Base-by-base conservation (phyloP, 495 filamentous ascomycete species). In the Talaromyces ruber region DNA sequence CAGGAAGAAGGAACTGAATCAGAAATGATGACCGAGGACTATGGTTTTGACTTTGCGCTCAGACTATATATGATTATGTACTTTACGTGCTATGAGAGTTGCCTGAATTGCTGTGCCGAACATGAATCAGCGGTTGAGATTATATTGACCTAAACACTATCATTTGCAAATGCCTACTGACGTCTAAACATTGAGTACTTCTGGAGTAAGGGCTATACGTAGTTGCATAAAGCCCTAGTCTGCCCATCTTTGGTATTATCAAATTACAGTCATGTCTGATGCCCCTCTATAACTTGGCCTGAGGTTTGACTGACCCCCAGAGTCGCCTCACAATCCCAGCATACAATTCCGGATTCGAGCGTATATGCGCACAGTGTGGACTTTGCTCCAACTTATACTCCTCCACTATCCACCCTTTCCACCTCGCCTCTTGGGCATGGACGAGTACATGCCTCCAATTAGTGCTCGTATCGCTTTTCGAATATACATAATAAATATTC, bases 1-100 rank as follows among this genome's bases (percentile, higher is more conserved):
- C 4, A 87, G 83, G 69, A 82, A 81, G 51, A 73, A 84, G 66
- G 82, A 84, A 65, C 65, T 91, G 65, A 90, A 90, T 76, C 84
- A 88, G 71, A 81, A 79, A 30, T 60, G 32, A 58, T 54, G 9
- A 1, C 8, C 22, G 24, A 54, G 22, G 51, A 25, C 34, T 39
- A 24, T 28, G 22, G 16, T 25, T 14, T 14, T 54, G 12, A 14
- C 24, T 21, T 18, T 3, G 43, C 43, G 18, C n/a, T 21, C 5
- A 21, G 43, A 21, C 18, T 18, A 18, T 22, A 6, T 47, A 18
- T 47, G 43, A 47, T 47, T 21, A 18, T 18, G 43, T 47, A 18
- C 43, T 47, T 18, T 47, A 47, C 7, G 18, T 47, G 43, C 43
- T 47, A 21, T 21, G 24, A 16, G 24, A 54, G 21, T 26, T 54